Percentiles rank a stretch among this genome's conserved stretches.
Conservation (phyloP, 2,329 filamentous ascomycete genomes). For the Cladosporium sp. region DNA sequence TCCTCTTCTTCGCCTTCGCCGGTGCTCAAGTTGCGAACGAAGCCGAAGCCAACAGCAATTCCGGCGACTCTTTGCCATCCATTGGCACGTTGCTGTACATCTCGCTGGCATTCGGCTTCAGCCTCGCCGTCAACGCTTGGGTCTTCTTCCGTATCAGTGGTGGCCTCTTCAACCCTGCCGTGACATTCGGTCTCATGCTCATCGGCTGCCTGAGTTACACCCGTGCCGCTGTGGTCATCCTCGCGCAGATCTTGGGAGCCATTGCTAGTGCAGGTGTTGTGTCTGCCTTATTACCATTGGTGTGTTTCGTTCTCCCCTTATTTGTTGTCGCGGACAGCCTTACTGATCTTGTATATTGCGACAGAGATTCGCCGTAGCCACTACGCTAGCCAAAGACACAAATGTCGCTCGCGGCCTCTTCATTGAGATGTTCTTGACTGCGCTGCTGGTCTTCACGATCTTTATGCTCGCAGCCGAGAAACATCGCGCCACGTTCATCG, state of each 20-base stretch:
- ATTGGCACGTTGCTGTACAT: conserved; percentile 31
- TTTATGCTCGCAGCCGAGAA: conserved; percentile 33
- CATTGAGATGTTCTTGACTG: conserved; percentile 33
- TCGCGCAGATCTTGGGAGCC: conserved; percentile 43
- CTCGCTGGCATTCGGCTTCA: conserved; percentile 33
- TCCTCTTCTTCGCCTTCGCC: conserved; percentile 32
- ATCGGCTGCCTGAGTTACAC: conserved; percentile 44
- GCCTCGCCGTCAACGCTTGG: conserved; percentile 34
- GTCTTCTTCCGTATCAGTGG: conserved; percentile 36
- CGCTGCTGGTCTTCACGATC: conserved; percentile 41
- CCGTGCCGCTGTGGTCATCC: conserved; percentile 40
- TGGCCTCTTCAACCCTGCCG: conserved; percentile 36
- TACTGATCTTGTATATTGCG: not conserved
- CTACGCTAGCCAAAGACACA: conserved; percentile 38
- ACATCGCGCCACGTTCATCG: conserved; percentile 29
- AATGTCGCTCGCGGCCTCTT: conserved; percentile 43
- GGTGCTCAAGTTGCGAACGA: conserved; percentile 32
- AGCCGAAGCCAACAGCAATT: conserved; percentile 11
- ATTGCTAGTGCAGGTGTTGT: conserved; percentile 45
- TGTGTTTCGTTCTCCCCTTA: not conserved
- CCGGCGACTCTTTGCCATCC: conserved; percentile 7
- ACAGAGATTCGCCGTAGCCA: conserved; percentile 42
- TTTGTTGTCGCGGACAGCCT: not conserved
- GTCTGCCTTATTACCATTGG: conserved; percentile 41
- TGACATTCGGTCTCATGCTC: conserved; percentile 46